Evolutionary conservation across 805 yeast genomes (phyloP).

Genomic region (Wickerhamiella australiensis): DNA sequence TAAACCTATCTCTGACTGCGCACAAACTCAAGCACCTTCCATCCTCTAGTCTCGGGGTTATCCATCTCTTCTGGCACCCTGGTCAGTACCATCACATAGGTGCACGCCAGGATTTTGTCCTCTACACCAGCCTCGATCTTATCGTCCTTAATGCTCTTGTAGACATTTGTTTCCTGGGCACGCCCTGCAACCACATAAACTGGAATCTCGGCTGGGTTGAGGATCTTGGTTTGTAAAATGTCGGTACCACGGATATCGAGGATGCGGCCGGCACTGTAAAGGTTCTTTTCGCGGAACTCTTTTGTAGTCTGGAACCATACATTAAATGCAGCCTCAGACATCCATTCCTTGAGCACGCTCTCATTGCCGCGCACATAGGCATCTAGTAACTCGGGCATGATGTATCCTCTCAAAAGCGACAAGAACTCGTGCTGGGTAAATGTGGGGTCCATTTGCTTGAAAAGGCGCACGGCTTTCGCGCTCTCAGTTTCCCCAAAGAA

Average conservation of each 20-base stretch:
- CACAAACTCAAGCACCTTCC: conserved; percentile 91
- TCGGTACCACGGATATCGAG: conserved; percentile 93
- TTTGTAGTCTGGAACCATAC: conserved; percentile 90
- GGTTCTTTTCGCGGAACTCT: conserved; percentile 79
- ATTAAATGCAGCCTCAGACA: conserved; percentile 92
- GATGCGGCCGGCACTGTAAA: conserved; percentile 81
- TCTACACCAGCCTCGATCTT: conserved; percentile 94
- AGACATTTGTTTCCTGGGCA: conserved; percentile 89
- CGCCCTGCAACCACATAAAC: conserved; percentile 88
- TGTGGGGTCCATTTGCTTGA: conserved; percentile 79
- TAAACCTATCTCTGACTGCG: conserved; percentile 58
- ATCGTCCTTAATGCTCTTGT: conserved; percentile 80
- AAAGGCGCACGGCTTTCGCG: conserved; percentile 78
- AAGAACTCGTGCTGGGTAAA: conserved; percentile 71
- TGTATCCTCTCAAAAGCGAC: conserved; percentile 75
- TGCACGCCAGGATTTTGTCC: conserved; percentile 79
- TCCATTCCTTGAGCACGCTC: conserved; percentile 72
- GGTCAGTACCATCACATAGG: conserved; percentile 94
- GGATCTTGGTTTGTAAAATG: conserved; percentile 70
- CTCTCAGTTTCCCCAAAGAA: conserved; percentile 93
- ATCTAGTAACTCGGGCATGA: conserved; percentile 89
- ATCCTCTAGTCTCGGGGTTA: conserved; percentile 85
- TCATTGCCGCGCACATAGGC: conserved; percentile 91
- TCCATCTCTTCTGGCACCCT: conserved; percentile 86
- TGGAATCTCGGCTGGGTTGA: conserved; percentile 86